Base-by-base conservation (phyloP, 805 yeast species). In the Candida nemodendra region DNA sequence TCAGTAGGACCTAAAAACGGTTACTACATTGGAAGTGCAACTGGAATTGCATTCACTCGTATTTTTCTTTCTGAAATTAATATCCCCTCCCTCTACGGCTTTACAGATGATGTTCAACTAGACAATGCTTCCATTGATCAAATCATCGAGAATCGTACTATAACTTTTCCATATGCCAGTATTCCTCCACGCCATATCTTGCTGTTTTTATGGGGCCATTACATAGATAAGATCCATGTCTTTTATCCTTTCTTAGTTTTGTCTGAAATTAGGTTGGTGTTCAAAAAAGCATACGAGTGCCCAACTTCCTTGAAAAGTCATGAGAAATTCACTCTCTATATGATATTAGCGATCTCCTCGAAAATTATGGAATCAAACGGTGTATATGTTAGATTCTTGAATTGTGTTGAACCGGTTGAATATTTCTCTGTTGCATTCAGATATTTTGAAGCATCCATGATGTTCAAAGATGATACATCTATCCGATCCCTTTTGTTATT, bases 11-110 rank as follows among this genome's bases (percentile, higher is more conserved):
- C 6, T 3, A 9, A 27, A 11, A 27, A 9, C 8, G 32, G 38
- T 5, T n/a, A 34, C 15, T 34, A 34, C 18, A 26, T 34, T 27
- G 38, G 38, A 26, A 34, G 38, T 27, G 38, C 38, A 8, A 25
- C 38, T 7, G 38, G 38, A 27, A 34, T 18, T 9, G 27, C 31
- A 12, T 34, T 34, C 19, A 8, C 18, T 9, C 19, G 32, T 11
- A 26, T 34, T 5, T 34, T 34, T 18, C 18, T 34, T 8, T 27
- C 17, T 9, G 33, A 34, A 18, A 9, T 34, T 12, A 27, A 27
- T 19, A 18, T 34, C 13, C 8, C 16, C 15, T 18, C 16, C 9
- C 8, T 27, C n/a, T 8, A 18, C 18, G 25, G 23, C 13, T 6
- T 33, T 9, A 8, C 36, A 15, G 22, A 24, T 8, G 7, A 9